A percentile compares a stretch with the other conserved stretches of the same genome.
These are phyloP conservation scores for Gleditsia sinensis DNA, from an alignment of 306 rosid species.

Conservation along the genomic window DNA sequence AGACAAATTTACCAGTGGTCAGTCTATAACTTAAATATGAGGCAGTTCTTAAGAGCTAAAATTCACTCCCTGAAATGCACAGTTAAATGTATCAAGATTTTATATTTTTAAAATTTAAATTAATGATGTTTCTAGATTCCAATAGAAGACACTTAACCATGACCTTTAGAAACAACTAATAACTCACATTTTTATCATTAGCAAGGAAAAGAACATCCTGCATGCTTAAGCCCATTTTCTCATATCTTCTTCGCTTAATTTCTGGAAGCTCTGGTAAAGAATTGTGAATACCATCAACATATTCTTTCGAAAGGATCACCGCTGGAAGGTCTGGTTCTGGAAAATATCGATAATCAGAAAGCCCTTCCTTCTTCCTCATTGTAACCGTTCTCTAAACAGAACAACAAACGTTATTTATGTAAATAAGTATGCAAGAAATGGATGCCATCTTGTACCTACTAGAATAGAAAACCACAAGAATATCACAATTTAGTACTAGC, in stretches of 20 bases:
- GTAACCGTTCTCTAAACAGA: slow-evolving; percentile 72
- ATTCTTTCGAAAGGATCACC: slow-evolving; percentile 71
- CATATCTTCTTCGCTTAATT: slow-evolving; percentile 81
- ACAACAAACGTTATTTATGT: slow-evolving; percentile 32
- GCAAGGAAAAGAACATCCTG: slow-evolving; percentile 94
- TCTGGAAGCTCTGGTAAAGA: slow-evolving; percentile 97
- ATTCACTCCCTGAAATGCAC: neutral
- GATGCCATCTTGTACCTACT: slow-evolving; percentile 25
- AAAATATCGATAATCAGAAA: slow-evolving; percentile 94
- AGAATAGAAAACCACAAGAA: slow-evolving; percentile 31
- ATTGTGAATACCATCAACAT: slow-evolving; percentile 58
- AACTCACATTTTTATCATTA: slow-evolving; percentile 78
- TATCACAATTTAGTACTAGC: slow-evolving; percentile 47
- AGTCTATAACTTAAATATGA: neutral
- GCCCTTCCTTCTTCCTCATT: slow-evolving; percentile 99
- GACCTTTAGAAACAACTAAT: slow-evolving; percentile 7
- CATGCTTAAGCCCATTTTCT: slow-evolving; percentile 86
- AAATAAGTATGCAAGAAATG: slow-evolving; percentile 35
- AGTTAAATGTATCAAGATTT: neutral
- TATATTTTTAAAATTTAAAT: neutral
- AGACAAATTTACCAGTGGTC: neutral
- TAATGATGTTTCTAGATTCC: neutral
- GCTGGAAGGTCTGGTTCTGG: slow-evolving; percentile 97
- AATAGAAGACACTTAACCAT: neutral
- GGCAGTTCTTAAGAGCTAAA: neutral